Evolutionary conservation across 768 basidiomycete species (phyloP).

Genomic region (Gymnopilus junonius): DNA sequence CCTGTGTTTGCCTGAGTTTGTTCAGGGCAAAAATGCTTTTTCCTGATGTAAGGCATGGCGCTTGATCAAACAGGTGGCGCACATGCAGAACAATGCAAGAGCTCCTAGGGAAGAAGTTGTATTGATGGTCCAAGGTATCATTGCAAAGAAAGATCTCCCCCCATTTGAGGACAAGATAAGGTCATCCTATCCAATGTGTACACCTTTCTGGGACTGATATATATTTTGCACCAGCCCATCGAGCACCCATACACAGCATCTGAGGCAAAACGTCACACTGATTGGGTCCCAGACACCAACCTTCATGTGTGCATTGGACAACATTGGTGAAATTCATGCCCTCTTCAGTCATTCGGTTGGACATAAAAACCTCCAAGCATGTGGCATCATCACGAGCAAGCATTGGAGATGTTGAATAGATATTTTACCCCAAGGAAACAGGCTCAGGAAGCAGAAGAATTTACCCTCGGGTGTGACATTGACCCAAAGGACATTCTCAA

Average conservation of each 20-base stretch:
- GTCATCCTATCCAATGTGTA: background rate
- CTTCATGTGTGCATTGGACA: background rate
- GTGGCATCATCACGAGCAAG: background rate
- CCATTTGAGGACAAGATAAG: background rate
- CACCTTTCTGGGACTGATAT: background rate
- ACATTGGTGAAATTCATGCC: background rate
- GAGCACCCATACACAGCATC: background rate
- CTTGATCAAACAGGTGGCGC: background rate
- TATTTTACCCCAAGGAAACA: conserved; percentile 10
- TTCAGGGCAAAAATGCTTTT: too few relatives aligned
- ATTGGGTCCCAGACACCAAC: background rate
- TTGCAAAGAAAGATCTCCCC: background rate
- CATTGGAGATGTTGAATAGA: conserved; percentile 9
- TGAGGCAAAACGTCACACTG: conserved; percentile 6
- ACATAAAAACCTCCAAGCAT: background rate
- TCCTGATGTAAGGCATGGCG: background rate
- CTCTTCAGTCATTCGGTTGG: conserved; percentile 1
- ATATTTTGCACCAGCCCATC: background rate
- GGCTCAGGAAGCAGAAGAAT: background rate
- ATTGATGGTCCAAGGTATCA: background rate
- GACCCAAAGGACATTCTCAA: conserved; percentile 3
- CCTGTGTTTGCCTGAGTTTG: too few relatives aligned
- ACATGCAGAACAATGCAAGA: too few relatives aligned
- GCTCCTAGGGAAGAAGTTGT: background rate
- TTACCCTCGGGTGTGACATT: background rate